Percentiles rank a stretch among this genome's conserved stretches.
phyloP scores from a whole-genome alignment of 2,329 filamentous ascomycete genomes.

The Karstenula rhodostoma region DNA sequence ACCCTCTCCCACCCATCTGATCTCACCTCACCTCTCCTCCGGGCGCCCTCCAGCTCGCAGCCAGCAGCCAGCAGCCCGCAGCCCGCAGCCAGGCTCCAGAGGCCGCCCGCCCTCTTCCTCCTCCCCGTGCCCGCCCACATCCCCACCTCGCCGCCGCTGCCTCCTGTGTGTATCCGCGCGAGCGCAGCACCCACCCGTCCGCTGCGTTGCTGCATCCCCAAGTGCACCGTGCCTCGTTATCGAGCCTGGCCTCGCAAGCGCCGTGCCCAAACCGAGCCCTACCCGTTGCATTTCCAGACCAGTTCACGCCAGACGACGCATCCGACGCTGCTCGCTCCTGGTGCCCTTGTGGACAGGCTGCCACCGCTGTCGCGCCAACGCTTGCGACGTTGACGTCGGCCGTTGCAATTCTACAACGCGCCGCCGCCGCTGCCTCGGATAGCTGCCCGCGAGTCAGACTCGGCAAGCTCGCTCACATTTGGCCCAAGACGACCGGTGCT shows the following conservation, averaged over 20 bases:
- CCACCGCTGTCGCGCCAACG: conserved; percentile 17
- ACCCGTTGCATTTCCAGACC: conserved; percentile 18
- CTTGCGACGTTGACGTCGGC: conserved; percentile 9
- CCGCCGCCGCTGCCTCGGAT: conserved; percentile 15
- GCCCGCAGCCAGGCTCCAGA: conserved; percentile 7
- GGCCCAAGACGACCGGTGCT: conserved; percentile 7
- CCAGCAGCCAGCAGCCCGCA: no score
- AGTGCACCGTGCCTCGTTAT: conserved; percentile 24
- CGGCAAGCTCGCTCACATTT: background rate
- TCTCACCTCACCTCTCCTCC: conserved; percentile 1
- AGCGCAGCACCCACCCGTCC: conserved; percentile 12
- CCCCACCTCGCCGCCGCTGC: conserved; percentile 8
- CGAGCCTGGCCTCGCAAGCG: conserved; percentile 26
- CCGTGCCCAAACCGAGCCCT: conserved; percentile 19
- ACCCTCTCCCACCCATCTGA: conserved; percentile 13
- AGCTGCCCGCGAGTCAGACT: conserved; percentile 12
- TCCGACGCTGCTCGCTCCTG: conserved; percentile 4
- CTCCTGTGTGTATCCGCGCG: background rate
- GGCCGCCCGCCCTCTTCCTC: background rate
- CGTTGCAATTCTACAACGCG: conserved; percentile 5
- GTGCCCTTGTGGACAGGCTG: conserved; percentile 8
- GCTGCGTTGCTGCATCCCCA: conserved; percentile 19
- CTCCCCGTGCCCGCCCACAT: background rate
- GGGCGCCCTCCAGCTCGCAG: conserved; percentile 7
- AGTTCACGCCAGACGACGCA: conserved; percentile 19